phyloP scores from a whole-genome alignment of 352 stramenopile species.

The Phytophthora rubi region DNA sequence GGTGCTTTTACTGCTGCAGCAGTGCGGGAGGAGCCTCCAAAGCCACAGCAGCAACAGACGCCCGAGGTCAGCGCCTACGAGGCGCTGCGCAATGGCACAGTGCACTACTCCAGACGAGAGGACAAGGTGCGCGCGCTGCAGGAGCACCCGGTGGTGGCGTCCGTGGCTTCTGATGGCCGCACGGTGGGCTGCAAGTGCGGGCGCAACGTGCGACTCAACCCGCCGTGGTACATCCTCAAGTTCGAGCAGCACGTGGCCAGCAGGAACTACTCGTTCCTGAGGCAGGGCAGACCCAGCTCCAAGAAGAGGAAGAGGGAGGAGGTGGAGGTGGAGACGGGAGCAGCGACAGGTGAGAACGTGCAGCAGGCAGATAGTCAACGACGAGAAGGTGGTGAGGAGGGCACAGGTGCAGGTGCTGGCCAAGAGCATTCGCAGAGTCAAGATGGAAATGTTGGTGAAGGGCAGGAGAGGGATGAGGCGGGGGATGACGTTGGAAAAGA shows the following conservation, averaged over 20 bases:
- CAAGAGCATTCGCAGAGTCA: not conserved
- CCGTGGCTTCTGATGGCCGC: constrained; percentile 56
- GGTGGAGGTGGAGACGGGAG: not conserved
- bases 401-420: not conserved
- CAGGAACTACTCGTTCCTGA: constrained; percentile 77
- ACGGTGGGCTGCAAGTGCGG: constrained; percentile 74
- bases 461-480: not conserved
- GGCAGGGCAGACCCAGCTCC: constrained; percentile 30
- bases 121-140: constrained; percentile 70
- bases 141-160: constrained; percentile 61
- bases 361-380: not conserved
- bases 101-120: constrained; percentile 60
- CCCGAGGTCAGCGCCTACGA: constrained; percentile 41
- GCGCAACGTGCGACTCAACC: constrained; percentile 73
- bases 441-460: not conserved
- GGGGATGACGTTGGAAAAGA: not conserved
- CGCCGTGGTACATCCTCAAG: constrained; percentile 88
- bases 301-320: constrained; percentile 27
- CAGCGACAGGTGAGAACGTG: not conserved
- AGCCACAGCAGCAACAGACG: not conserved
- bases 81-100: constrained; percentile 25
- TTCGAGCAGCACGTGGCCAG: constrained; percentile 88
- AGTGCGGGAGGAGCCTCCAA: not conserved
- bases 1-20: not conserved
- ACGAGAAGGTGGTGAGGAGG: not conserved